phyloP scores from a whole-genome alignment of 2,329 filamentous ascomycete genomes.

The Lecanoromycetidae sp. region DNA sequence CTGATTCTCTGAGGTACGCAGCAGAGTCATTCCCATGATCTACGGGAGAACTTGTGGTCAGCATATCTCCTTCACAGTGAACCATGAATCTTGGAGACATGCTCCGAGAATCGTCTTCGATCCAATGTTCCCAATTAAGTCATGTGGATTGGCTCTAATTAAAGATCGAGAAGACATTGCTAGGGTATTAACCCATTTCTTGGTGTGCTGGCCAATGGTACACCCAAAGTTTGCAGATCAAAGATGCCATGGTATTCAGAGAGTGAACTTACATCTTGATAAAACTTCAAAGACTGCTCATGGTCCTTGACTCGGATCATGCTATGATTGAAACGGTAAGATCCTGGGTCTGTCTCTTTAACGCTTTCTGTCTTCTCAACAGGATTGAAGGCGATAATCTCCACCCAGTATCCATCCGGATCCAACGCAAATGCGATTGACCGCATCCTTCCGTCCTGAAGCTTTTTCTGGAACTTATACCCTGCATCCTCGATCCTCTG shows the following conservation, averaged over 20 bases:
- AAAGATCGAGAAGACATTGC: too few species aligned
- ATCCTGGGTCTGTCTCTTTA: slow-evolving; percentile 58
- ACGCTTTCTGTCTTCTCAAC: slow-evolving; percentile 61
- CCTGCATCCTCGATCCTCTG: slow-evolving; percentile 78
- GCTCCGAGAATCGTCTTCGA: too few species aligned
- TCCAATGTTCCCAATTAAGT: too few species aligned
- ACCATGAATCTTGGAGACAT: too few species aligned
- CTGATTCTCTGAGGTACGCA: slow-evolving; percentile 59
- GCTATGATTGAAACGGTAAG: slow-evolving; percentile 75
- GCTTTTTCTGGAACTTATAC: slow-evolving; percentile 90
- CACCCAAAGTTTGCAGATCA: too few species aligned
- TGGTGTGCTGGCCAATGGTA: too few species aligned
- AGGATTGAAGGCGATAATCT: slow-evolving; percentile 61
- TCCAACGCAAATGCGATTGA: slow-evolving; percentile 84
- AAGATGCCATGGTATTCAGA: too few species aligned
- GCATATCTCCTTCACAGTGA: too few species aligned
- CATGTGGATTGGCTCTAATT: too few species aligned
- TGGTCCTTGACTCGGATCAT: slow-evolving; percentile 89
- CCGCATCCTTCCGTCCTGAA: slow-evolving; percentile 76
- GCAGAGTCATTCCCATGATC: slow-evolving; percentile 74
- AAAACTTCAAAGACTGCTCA: slow-evolving; percentile 63
- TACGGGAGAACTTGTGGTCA: too few species aligned
- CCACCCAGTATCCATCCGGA: slow-evolving; percentile 73
- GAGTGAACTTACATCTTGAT: slow-evolving; percentile 69
- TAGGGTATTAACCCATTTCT: too few species aligned